These are phyloP conservation scores for Sechiopsis laciniata DNA, from an alignment of 306 rosid species.

Conservation along the genomic window DNA sequence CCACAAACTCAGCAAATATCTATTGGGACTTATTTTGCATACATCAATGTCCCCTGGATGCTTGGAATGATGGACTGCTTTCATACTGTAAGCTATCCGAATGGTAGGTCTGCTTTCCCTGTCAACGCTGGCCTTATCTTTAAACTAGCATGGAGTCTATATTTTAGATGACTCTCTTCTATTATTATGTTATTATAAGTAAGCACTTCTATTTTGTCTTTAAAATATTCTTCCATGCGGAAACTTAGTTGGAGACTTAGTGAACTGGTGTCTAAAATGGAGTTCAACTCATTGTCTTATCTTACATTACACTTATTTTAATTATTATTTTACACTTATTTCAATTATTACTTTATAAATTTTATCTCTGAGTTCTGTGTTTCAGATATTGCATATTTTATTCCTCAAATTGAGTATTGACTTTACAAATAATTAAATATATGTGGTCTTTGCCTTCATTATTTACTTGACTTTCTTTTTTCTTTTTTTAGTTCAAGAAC, in stretches of 20 bases:
- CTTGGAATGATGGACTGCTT: slow-evolving; percentile 65
- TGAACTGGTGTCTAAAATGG: not conserved
- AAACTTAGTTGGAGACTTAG: not conserved
- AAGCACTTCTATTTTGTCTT: not conserved
- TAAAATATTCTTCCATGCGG: not conserved
- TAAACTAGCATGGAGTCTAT: not conserved
- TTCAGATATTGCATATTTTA: not conserved
- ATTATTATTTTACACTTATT: not conserved
- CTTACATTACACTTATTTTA: not conserved
- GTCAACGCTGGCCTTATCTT: not conserved
- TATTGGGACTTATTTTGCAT: slow-evolving; percentile 31
- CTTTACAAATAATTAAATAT: not conserved
- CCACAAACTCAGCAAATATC: slow-evolving; percentile 4
- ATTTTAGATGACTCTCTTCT: not conserved
- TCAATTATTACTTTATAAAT: not conserved
- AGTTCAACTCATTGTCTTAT: not conserved
- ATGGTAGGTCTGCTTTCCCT: slow-evolving; percentile 18
- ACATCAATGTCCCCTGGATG: slow-evolving; percentile 67
- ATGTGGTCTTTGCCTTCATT: too few relatives aligned
- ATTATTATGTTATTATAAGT: not conserved
- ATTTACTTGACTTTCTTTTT: too few relatives aligned
- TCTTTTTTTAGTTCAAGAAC: too few relatives aligned
- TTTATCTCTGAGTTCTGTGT: not conserved
- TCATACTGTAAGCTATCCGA: slow-evolving; percentile 23
- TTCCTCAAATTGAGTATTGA: not conserved